Evolutionary conservation across 2,329 filamentous ascomycete genomes (phyloP), one percentile per base, ranked within the genome.

Genomic region (Hortaea sp.): DNA sequence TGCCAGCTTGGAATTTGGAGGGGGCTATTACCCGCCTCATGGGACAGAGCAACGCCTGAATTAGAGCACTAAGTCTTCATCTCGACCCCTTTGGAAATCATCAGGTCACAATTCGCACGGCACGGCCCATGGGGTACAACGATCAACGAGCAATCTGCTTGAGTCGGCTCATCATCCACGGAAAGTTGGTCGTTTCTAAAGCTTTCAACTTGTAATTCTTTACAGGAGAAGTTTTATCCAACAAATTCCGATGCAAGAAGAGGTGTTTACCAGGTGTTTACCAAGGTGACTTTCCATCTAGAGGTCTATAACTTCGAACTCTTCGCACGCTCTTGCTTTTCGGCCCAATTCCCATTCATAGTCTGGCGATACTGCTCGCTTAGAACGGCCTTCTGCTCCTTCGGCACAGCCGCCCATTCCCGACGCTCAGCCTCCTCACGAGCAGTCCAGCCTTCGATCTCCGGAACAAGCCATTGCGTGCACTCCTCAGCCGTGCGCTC

Each of bases 401-500:
- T 53, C 6, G 55, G 54, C 43, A 64, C 53, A 27, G 46, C 47
- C 5, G 41, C 53, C 60, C 61, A 62, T 46, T 59, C 52, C 45
- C 42, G 29, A 35, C 53, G 49, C 43, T 60, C 53, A 32, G 45
- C 52, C 20, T 53, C 53, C 42, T 65, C 61, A 7, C 55, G 47
- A 10, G 30, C 30, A 50, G 42, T 13, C 57, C 65, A 73, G 46
- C 67, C 53, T 34, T 49, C 54, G 6, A 64, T 28, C 48, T 65
- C 63, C 11, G 53, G 49, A 28, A 42, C 52, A 7, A 65, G 28
- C 70, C 71, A 74, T 11, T 54, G 58, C 10, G 56, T 59, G 28
- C 46, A 49, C 5, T 65, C 62, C n/a, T 76, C 69, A 1, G 87
- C 89, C 51, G 82, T 84, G 57, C 78, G 71, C 2, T 58, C 69